Evolutionary conservation across 345 rosid species (phyloP), one percentile per base, ranked within the genome.

Genomic region (Brassica napus): DNA sequence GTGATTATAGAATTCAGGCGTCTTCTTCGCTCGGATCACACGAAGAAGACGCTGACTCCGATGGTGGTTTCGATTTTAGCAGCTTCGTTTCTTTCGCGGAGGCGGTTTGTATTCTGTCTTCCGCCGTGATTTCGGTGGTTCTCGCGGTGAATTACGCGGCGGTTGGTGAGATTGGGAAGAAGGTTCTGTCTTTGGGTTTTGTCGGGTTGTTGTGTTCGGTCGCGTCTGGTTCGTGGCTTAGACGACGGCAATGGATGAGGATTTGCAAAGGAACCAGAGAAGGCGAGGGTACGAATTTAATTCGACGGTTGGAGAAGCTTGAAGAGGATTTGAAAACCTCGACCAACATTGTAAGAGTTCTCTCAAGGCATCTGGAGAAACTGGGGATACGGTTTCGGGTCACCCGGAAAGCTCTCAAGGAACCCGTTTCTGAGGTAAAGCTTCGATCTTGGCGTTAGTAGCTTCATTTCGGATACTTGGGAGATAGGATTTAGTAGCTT

Each of bases 301-400:
- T 87, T 62, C 88, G 70, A 82, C 84, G 94, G 77, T 76, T 95
- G 74, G 98, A 95, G 87, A 91, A 83, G 78, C 77, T 95, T 83
- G 99, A 95, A 75, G 93, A 91, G 72, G 97, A 93, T 82, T 77
- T 87, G 75, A 89, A 84, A 87, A 91, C 81, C 69, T 90, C 91
- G 1, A 85, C 80, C 5, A 78, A 90, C 2, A 87, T 91, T 52
- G 83, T 90, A 69, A 85, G 89, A 75, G 94, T 82, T 62, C 85
- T 95, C 72, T 93, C 98, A 0, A 86, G 93, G 79, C 97, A 90
- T 86, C 84, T 95, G 18, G 99, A 95, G 90, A 93, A 95, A 85
- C 78, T 95, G 32, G 99, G 97, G 44, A 91, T 89, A 57, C 86
- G 93, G 70, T 95, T 95, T 84, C 88, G 98, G 42, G 86, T 90